These are phyloP conservation scores for Pichia heedii DNA, from an alignment of 805 yeast species.

Conservation along the genomic window DNA sequence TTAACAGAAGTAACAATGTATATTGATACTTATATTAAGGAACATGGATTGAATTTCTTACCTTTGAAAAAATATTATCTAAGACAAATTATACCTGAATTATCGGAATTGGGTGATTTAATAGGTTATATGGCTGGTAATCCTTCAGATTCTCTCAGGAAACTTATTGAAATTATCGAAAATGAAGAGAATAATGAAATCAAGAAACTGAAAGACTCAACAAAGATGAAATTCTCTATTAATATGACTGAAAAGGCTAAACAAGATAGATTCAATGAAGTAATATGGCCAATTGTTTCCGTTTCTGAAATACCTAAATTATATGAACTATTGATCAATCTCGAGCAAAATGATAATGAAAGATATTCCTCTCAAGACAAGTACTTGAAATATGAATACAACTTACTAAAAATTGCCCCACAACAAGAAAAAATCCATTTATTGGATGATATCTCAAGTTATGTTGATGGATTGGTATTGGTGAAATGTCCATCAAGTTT, in stretches of 20 bases:
- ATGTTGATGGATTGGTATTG: conserved; percentile 65
- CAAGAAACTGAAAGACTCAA: conserved; percentile 34
- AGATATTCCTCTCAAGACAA: conserved; percentile 55
- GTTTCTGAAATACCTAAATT: conserved; percentile 44
- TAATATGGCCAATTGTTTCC: conserved; percentile 39
- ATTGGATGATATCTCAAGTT: conserved; percentile 37
- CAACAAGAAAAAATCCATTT: conserved; percentile 29
- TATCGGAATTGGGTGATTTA: conserved; percentile 40
- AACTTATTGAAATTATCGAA: conserved; percentile 34
- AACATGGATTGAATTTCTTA: conserved; percentile 6
- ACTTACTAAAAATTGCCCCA: conserved; percentile 47
- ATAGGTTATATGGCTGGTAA: conserved; percentile 39
- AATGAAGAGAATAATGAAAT: conserved; percentile 34
- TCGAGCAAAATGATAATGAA: conserved; percentile 46
- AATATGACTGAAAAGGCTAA: conserved; percentile 31
- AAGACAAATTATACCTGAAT: conserved; percentile 45
- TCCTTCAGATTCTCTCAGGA: conserved; percentile 36
- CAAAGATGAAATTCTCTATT: conserved; percentile 41
- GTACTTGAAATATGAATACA: conserved; percentile 47
- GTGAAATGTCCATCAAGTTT: conserved; percentile 50
- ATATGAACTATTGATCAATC: conserved; percentile 48
- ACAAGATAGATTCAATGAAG: conserved; percentile 26
- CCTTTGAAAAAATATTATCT: conserved; percentile 39
- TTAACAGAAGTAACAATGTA: conserved; percentile 42
- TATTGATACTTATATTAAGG: conserved; percentile 36